Percentiles rank a stretch among this genome's conserved stretches.
These are phyloP conservation scores for Pisolithus albus DNA, from an alignment of 768 basidiomycete species.

Conservation along the genomic window DNA sequence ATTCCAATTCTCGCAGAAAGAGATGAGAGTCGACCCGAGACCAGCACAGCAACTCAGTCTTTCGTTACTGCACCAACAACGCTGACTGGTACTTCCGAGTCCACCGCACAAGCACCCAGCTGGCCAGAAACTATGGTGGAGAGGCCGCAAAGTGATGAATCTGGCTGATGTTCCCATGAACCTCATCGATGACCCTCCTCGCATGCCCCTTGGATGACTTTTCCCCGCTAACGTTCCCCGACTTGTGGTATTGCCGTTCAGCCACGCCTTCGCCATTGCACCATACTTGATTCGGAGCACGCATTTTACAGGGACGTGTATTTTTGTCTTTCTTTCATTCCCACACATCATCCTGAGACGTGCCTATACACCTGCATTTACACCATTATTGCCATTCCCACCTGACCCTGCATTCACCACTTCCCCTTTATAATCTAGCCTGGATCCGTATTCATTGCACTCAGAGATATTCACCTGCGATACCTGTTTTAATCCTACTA, in stretches of 20 bases:
- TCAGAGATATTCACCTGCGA: conserved; percentile 2
- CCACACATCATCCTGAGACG: neutral
- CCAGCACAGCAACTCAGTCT: conserved; percentile 64
- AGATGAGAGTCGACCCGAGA: conserved; percentile 44
- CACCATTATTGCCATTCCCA: neutral
- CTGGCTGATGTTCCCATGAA: conserved; percentile 27
- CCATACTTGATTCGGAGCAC: conserved; percentile 28
- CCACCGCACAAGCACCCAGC: conserved; percentile 41
- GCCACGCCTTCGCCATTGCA: conserved; percentile 10
- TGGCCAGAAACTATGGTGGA: conserved; percentile 46
- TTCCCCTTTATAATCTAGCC: neutral
- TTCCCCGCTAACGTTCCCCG: conserved; percentile 6
- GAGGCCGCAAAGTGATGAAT: conserved; percentile 31
- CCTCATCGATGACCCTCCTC: conserved; percentile 6
- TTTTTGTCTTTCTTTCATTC: conserved; percentile 1
- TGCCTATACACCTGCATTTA: neutral
- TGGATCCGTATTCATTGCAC: neutral
- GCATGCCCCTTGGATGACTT: conserved; percentile 6
- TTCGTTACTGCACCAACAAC: conserved; percentile 64
- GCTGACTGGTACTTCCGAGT: conserved; percentile 48
- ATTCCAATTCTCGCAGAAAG: conserved; percentile 22
- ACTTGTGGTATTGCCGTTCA: neutral
- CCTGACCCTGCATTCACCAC: neutral
- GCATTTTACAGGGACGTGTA: conserved; percentile 8
- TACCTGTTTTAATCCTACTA: conserved; percentile 10